Evolutionary conservation across 176 grass and related monocot species (phyloP), one percentile per base, ranked within the genome.

Genomic region (Aechmea fasciata): DNA sequence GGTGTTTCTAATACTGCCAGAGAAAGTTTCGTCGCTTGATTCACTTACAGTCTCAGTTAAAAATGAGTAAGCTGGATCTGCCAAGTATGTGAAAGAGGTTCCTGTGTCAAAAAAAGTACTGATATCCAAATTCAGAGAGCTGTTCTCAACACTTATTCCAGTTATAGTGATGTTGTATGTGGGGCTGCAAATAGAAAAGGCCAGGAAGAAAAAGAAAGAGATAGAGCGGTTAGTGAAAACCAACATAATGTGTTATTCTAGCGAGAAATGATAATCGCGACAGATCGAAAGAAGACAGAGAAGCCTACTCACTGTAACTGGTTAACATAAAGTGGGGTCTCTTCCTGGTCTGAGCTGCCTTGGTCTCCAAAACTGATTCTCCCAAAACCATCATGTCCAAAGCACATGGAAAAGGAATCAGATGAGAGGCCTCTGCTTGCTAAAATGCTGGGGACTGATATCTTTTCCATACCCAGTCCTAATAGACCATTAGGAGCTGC

Each of bases 391-490:
- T 90, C 87, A 73, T 62, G 63, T 14, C 87, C 79, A 69, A 96
- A 96, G 71, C 91, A 96, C 87, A 96, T 96, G 62, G 91, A 90
- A 25, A 96, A 96, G 6, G 91, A 90, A 78, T 96, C 29, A 64
- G 77, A 64, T 14, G 74, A 81, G 50, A 96, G 59, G 47, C 87
- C 87, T 71, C 77, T 81, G 53, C 78, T 85, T 10, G 84, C 75
- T 59, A 96, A 84, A 69, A 88, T 80, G 48, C 87, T 88, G 19
- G 91, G 87, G 47, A 96, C 79, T 2, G 91, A 82, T 73, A 91
- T 75, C 57, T 83, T 83, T 50, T 85, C 77, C 54, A 87, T 82
- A 3, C 79, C 82, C 73, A 96, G 84, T 73, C 91, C 91, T 15
- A 96, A 81, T 50, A 96, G 87, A 12, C 91, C 91, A 13, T 96